Base-by-base conservation (phyloP, 2,329 filamentous ascomycete genomes). In the Beauveria australis region DNA sequence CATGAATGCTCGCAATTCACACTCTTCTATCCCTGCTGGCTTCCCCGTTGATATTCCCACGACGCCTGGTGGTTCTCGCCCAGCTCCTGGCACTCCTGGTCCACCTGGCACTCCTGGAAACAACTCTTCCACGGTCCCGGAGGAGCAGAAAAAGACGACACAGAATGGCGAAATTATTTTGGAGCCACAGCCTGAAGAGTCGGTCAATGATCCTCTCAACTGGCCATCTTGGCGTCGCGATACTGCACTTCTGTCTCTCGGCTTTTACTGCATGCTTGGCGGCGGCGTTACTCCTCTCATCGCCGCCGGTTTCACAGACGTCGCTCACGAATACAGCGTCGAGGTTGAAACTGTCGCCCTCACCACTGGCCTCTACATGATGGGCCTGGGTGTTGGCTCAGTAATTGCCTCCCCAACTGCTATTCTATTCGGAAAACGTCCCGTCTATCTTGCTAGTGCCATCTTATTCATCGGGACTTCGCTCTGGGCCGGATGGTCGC, bases 311-410 rank as follows among this genome's bases (percentile, higher is more conserved):
- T 97, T 97, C 76, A 87, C 86, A 37, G 79, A 95, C 48, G 89
- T 97, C 14, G 88, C 92, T 1, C 64, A 79, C 0, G 79, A 81
- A 46, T 82, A 89, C 69, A 63, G 81, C 62, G 83, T 96, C 24
- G 79, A 83, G 0, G 84, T 89, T 18, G 83, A 91, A 33, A 75
- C 82, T 56, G 91, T 97, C 4, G 88, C 93, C 2, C 79, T 96
- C 61, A 97, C 93, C 0, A 96, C 92, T 0, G 92, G 92, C 0
- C 76, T 97, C 16, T 97, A 91, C 76, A 97, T 97, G 92, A 81
- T 96, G 83, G 94, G 94, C 0, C 77, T 97, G 44, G 93, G 92
- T 1, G 67, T 97, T 1, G 93, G 93, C 2, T 91, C 87, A 19
- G 87, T 97, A 7, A 70, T 97, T 57, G 87, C 89, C 67, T 94